Conservation (phyloP, 208 protist genomes). For the Crithidia expoeki region DNA sequence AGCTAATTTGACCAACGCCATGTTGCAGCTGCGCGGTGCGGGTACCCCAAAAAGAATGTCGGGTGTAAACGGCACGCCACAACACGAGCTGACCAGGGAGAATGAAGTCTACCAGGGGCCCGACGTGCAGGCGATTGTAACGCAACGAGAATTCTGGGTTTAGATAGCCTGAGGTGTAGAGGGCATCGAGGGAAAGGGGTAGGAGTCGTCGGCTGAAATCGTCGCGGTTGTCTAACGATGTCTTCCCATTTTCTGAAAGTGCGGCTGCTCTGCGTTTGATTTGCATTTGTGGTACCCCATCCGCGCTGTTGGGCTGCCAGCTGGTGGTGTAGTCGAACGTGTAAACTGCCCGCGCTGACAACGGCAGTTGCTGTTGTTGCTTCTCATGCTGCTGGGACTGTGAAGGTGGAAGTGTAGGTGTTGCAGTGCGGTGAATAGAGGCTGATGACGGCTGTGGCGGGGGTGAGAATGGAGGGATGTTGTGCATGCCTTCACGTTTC, state of each 20-base stretch:
- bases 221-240: not conserved
- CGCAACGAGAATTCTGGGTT: slow-evolving; percentile 58
- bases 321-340: slow-evolving; percentile 31
- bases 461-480: not conserved
- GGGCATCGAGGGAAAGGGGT: slow-evolving; percentile 45
- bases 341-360: slow-evolving; percentile 5
- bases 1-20: not conserved
- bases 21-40: slow-evolving; percentile 37
- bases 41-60: slow-evolving; percentile 47
- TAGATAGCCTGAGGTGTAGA: slow-evolving; percentile 47
- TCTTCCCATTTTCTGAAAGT: not conserved
- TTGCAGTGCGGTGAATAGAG: not conserved
- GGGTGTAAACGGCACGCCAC: slow-evolving; percentile 49
- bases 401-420: no score
- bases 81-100: slow-evolving; percentile 29
- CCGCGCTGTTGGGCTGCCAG: not conserved
- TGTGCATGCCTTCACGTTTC: not conserved
- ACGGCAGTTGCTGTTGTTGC: slow-evolving; percentile 2
- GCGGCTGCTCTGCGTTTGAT: not conserved
- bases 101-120: slow-evolving; percentile 54
- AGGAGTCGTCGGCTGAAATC: slow-evolving; percentile 38
- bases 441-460: not conserved
- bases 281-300: not conserved
- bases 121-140: slow-evolving; percentile 45
- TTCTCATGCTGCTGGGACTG: slow-evolving; percentile 4